These are phyloP conservation scores for Scopulariopsis brevicaulis DNA, from an alignment of 2,329 filamentous ascomycete genomes.

Conservation along the genomic window DNA sequence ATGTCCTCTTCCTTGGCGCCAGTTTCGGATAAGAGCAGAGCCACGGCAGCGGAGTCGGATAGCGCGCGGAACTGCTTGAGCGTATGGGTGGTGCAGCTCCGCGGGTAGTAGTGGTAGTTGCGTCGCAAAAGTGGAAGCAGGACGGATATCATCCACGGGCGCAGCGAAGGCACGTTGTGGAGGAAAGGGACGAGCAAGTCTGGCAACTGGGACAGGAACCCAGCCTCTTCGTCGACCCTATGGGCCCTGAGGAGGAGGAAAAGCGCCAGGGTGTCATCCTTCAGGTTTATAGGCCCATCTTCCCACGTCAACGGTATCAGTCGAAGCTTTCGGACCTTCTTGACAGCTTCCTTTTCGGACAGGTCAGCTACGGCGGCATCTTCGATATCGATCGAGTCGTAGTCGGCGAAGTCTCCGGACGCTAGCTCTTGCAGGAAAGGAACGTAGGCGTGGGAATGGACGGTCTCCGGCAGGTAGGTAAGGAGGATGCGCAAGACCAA, in stretches of 20 bases:
- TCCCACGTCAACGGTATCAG: slow-evolving; percentile 45
- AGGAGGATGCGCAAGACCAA: slow-evolving; percentile 63
- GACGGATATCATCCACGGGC: slow-evolving; percentile 57
- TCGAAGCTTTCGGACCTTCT: slow-evolving; percentile 50
- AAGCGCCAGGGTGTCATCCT: slow-evolving; percentile 42
- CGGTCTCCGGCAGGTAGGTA: slow-evolving; percentile 64
- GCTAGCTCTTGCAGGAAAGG: slow-evolving; percentile 48
- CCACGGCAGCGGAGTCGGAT: slow-evolving; percentile 45
- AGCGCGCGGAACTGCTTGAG: slow-evolving; percentile 54
- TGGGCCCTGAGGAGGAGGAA: slow-evolving; percentile 61
- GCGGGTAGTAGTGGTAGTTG: slow-evolving; percentile 58
- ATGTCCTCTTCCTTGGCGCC: slow-evolving; percentile 25
- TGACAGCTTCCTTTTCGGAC: slow-evolving; percentile 52
- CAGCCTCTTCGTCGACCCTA: slow-evolving; percentile 59
- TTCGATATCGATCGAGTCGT: slow-evolving; percentile 37
- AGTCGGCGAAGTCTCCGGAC: slow-evolving; percentile 29
- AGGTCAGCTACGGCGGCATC: slow-evolving; percentile 42
- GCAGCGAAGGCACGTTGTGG: slow-evolving; percentile 45
- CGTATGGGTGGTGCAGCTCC: slow-evolving; percentile 32
- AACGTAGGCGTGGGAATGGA: slow-evolving; percentile 51
- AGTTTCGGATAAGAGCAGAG: slow-evolving; percentile 49
- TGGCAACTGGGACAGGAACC: slow-evolving; percentile 57
- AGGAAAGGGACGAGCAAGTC: slow-evolving; percentile 60
- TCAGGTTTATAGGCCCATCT: slow-evolving; percentile 31
- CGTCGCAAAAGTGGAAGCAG: slow-evolving; percentile 58